Conservation (phyloP, 805 yeast genomes). For the Metschnikowia corniflorae region DNA sequence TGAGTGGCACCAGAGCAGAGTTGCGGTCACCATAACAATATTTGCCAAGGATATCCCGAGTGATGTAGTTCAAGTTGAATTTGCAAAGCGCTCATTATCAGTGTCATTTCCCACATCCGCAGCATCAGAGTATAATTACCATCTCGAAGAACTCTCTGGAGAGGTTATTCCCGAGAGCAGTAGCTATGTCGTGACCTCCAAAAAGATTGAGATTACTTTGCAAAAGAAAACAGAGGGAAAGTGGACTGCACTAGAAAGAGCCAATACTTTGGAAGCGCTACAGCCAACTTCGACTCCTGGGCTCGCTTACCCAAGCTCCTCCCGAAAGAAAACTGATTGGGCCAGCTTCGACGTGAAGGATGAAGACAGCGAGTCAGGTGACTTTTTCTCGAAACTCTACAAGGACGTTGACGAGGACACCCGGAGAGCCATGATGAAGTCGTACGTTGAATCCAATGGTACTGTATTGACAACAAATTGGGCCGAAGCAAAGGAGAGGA, state of each 20-base stretch:
- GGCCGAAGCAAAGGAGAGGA: slow-evolving; percentile 72
- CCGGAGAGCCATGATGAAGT: slow-evolving; percentile 92
- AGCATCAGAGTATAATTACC: slow-evolving; percentile 55
- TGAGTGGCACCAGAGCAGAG: slow-evolving; percentile 59
- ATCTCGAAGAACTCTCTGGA: slow-evolving; percentile 50
- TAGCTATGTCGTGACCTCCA: slow-evolving; percentile 51
- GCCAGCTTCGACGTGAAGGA: slow-evolving; percentile 45
- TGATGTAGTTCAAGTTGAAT: slow-evolving; percentile 42
- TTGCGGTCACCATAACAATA: slow-evolving; percentile 58
- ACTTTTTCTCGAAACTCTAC: slow-evolving; percentile 73
- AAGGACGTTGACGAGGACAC: slow-evolving; percentile 84
- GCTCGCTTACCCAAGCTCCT: slow-evolving; percentile 57
- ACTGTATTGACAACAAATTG: slow-evolving; percentile 92
- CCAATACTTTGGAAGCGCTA: slow-evolving; percentile 15
- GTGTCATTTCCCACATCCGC: slow-evolving; percentile 47
- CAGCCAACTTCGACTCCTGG: slow-evolving; percentile 3
- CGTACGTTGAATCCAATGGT: slow-evolving; percentile 89
- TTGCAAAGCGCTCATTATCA: slow-evolving; percentile 32
- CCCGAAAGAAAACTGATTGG: slow-evolving; percentile 69
- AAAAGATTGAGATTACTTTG: slow-evolving; percentile 72
- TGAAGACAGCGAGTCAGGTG: slow-evolving; percentile 43
- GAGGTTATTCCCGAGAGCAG: slow-evolving; percentile 47
- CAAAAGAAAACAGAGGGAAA: slow-evolving; percentile 41
- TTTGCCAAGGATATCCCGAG: slow-evolving; percentile 65
- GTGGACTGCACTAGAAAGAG: slow-evolving; percentile 54